phyloP scores from a whole-genome alignment of 352 stramenopile species.

The Globisporangium perplexum region DNA sequence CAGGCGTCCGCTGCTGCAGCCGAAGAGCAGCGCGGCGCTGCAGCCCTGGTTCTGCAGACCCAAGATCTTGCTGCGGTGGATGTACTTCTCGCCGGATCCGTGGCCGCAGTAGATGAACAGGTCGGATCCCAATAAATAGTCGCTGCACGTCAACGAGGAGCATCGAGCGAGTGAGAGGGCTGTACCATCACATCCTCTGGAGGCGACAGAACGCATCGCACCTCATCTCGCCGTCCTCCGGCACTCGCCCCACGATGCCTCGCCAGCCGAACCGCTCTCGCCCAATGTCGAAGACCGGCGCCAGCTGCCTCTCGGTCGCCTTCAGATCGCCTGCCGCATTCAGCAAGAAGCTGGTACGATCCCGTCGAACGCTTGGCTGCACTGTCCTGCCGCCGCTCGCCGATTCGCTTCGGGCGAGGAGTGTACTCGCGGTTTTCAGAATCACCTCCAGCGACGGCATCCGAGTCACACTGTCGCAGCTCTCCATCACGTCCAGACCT shows the following conservation, averaged over 20 bases:
- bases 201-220: constrained; percentile 15
- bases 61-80: constrained; percentile 79
- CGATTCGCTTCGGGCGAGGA: neutral
- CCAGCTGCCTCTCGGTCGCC: constrained; percentile 51
- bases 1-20: constrained; percentile 95
- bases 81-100: constrained; percentile 92
- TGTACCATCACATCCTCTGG: neutral
- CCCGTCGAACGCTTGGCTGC: constrained; percentile 16
- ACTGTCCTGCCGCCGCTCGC: neutral
- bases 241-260: constrained; percentile 39
- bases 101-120: constrained; percentile 98
- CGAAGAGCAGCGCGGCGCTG: constrained; percentile 93
- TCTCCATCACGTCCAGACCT: constrained; percentile 49
- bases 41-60: constrained; percentile 30
- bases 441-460: constrained; percentile 74
- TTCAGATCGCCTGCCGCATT: constrained; percentile 75
- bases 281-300: constrained; percentile 39
- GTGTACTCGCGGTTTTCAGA: constrained; percentile 21
- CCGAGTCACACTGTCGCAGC: constrained; percentile 40
- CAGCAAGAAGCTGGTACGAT: constrained; percentile 51
- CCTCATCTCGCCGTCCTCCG: constrained; percentile 46
- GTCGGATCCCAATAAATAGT: constrained; percentile 56
- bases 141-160: constrained; percentile 12
- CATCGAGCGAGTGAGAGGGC: neutral
- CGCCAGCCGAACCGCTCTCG: constrained; percentile 35